Percentiles rank a stretch among this genome's conserved stretches.
phyloP scores from a whole-genome alignment of 331 rosid species.

The Telfairia occidentalis region DNA sequence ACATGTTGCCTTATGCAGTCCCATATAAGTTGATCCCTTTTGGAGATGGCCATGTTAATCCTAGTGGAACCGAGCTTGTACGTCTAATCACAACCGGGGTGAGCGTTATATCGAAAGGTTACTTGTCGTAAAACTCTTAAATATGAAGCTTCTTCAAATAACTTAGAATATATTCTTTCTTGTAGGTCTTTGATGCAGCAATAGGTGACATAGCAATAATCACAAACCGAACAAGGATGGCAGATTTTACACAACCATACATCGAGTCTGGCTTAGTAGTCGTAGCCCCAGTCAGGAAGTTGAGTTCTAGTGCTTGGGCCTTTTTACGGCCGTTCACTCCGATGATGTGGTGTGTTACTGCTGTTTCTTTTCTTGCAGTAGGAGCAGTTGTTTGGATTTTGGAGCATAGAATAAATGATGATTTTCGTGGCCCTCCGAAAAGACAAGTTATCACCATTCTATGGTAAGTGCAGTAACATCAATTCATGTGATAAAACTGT shows the following conservation, averaged over 20 bases:
- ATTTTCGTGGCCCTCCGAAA: constrained; percentile 45
- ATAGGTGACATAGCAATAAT: constrained; percentile 59
- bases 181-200: constrained; percentile 45
- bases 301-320: constrained; percentile 56
- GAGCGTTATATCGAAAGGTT: constrained; percentile 24
- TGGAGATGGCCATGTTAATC: constrained; percentile 63
- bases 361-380: constrained; percentile 36
- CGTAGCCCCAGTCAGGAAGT: constrained; percentile 46
- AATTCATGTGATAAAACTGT: neutral
- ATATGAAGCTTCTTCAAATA: neutral
- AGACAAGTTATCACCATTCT: constrained; percentile 43
- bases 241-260: constrained; percentile 67
- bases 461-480: constrained; percentile 35
- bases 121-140: neutral
- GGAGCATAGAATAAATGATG: constrained; percentile 46
- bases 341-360: constrained; percentile 51
- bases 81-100: constrained; percentile 58
- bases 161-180: neutral
- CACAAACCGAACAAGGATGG: constrained; percentile 49
- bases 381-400: constrained; percentile 62
- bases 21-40: constrained; percentile 49
- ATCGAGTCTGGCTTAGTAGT: constrained; percentile 56
- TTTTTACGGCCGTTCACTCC: constrained; percentile 57
- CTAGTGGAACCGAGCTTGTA: constrained; percentile 52
- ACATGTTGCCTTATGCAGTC: constrained; percentile 71